Percentiles rank a stretch among this genome's conserved stretches.
phyloP scores from a whole-genome alignment of 2,329 filamentous ascomycete species.

The Colletotrichum magnum region DNA sequence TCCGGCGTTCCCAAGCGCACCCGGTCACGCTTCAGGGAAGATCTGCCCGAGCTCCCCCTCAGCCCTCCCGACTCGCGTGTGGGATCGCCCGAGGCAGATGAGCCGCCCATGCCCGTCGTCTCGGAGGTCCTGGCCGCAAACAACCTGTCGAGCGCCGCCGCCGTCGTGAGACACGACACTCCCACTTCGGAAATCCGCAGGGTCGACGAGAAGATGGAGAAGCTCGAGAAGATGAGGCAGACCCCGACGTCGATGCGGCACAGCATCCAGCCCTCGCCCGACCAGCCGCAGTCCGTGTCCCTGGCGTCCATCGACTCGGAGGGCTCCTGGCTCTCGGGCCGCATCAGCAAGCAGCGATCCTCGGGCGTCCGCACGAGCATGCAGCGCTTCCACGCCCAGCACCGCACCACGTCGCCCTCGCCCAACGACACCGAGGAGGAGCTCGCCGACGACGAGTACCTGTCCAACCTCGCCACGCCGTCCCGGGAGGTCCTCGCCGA shows the following conservation, averaged over 20 bases:
- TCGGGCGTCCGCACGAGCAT: constrained; percentile 61
- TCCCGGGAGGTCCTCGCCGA: constrained; percentile 40
- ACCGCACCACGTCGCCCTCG: constrained; percentile 48
- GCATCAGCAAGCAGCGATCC: constrained; percentile 65
- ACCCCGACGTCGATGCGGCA: constrained; percentile 62
- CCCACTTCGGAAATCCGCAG: constrained; percentile 61
- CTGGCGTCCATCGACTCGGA: constrained; percentile 96
- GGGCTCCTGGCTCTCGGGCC: constrained; percentile 93
- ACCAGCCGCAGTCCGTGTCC: constrained; percentile 79
- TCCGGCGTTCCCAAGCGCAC: constrained; percentile 78
- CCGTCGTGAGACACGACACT: constrained; percentile 60
- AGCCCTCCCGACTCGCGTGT: constrained; percentile 89
- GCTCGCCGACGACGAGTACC: constrained; percentile 81
- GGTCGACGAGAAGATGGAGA: constrained; percentile 51
- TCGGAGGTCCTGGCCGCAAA: constrained; percentile 46
- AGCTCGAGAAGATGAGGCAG: constrained; percentile 53
- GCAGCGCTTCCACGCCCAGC: constrained; percentile 47
- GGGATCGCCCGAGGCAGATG: constrained; percentile 79
- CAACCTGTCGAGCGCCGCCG: constrained; percentile 32
- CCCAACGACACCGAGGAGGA: constrained; percentile 73
- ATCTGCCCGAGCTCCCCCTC: constrained; percentile 86
- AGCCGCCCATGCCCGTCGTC: constrained; percentile 56
- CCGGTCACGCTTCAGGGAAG: constrained; percentile 92
- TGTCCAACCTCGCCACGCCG: constrained; percentile 57
- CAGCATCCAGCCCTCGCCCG: constrained; percentile 63